phyloP scores from a whole-genome alignment of 2,329 filamentous ascomycete genomes.

The Paraphaeosphaeria minitans region DNA sequence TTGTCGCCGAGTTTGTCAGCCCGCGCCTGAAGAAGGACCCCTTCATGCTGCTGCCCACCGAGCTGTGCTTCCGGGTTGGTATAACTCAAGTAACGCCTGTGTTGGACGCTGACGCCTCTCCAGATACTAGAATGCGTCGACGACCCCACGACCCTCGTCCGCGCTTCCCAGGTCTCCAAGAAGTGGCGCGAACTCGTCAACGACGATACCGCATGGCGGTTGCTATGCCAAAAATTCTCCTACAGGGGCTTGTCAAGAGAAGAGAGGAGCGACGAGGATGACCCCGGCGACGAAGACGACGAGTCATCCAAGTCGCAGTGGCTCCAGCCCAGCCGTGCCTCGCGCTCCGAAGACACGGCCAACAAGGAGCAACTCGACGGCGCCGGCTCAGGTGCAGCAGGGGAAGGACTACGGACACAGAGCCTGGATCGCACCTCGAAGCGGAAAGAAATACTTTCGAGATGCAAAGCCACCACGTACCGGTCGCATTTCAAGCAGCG shows the following conservation, averaged over 20 bases:
- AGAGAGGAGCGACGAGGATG: constrained; percentile 35
- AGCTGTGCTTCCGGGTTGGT: constrained; percentile 85
- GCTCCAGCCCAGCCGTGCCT: constrained; percentile 31
- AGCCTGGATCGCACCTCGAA: constrained; percentile 61
- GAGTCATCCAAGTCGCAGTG: constrained; percentile 33
- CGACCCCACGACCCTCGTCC: constrained; percentile 89
- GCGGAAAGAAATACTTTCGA: constrained; percentile 43
- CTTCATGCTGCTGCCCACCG: constrained; percentile 88
- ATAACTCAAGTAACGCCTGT: not conserved
- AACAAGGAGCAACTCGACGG: constrained; percentile 37
- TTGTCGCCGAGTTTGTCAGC: constrained; percentile 94
- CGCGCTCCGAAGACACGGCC: constrained; percentile 32
- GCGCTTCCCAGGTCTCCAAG: constrained; percentile 93
- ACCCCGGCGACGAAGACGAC: constrained; percentile 32
- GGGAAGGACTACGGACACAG: constrained; percentile 56
- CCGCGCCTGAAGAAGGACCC: constrained; percentile 95
- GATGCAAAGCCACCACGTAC: constrained; percentile 77
- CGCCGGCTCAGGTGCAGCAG: constrained; percentile 50
- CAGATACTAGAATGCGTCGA: constrained; percentile 96
- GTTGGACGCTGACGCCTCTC: not conserved
- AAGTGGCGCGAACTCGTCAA: constrained; percentile 92
- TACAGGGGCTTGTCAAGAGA: constrained; percentile 67
- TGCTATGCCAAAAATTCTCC: constrained; percentile 93
- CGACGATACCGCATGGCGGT: constrained; percentile 98
- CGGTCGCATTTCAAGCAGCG: constrained; percentile 97